These are phyloP conservation scores for Podochytrium sp. DNA, from an alignment of 192 early-diverging fungal genomes.

Conservation along the genomic window DNA sequence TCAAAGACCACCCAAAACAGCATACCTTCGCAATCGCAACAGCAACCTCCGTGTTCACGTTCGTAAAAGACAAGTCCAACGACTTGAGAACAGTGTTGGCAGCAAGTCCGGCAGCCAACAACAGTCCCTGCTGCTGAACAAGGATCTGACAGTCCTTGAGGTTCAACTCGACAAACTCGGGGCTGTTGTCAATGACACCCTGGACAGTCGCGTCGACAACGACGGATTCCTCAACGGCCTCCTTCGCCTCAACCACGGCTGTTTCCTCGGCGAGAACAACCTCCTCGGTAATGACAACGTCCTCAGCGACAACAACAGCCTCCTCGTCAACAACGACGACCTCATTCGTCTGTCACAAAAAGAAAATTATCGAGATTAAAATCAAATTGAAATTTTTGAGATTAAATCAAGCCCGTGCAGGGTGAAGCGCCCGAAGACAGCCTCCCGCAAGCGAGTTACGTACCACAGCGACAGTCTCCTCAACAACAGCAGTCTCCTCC, in stretches of 20 bases:
- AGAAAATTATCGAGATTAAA: background rate
- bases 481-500: background rate
- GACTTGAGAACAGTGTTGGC: slow-evolving; percentile 47
- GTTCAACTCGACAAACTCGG: slow-evolving; percentile 31
- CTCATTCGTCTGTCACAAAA: background rate
- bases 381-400: background rate
- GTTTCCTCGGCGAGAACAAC: background rate
- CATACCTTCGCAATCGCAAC: slow-evolving; percentile 35
- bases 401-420: background rate
- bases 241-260: background rate
- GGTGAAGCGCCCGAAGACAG: background rate
- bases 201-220: slow-evolving; percentile 11
- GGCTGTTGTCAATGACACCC: slow-evolving; percentile 12
- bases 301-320: background rate
- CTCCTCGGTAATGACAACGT: background rate
- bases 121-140: slow-evolving; percentile 31
- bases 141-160: slow-evolving; percentile 50
- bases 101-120: slow-evolving; percentile 41
- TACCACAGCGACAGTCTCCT: background rate
- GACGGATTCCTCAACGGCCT: background rate
- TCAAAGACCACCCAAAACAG: background rate
- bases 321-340: background rate
- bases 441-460: background rate
- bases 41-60: slow-evolving; percentile 34
- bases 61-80: slow-evolving; percentile 34